Evolutionary conservation across 257 asterid genomes (phyloP).

Genomic region (Anisodus acutangulus): DNA sequence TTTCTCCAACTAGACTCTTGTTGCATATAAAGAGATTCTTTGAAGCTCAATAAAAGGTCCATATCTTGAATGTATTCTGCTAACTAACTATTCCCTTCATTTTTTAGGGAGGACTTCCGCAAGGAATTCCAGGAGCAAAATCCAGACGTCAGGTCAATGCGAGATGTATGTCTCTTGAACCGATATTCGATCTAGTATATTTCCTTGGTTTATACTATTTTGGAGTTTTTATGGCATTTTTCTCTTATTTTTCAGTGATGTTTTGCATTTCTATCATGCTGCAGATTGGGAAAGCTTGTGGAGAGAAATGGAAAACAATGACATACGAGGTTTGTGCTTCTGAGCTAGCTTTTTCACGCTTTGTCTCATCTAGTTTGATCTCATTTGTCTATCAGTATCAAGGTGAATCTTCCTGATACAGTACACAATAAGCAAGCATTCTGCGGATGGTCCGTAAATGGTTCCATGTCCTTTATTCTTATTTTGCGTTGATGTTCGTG

Average conservation of each 20-base stretch:
- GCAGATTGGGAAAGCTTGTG: constrained; percentile 97
- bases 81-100: constrained; percentile 22
- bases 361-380: constrained; percentile 1
- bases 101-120: constrained; percentile 91
- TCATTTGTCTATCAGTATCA: background rate
- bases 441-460: background rate
- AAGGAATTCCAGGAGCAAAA: constrained; percentile 81
- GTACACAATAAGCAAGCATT: background rate
- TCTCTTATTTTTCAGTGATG: background rate
- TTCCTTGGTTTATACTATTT: constrained; percentile 1
- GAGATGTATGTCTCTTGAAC: constrained; percentile 56
- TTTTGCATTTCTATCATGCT: constrained; percentile 32
- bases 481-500: background rate
- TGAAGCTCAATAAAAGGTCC: constrained; percentile 4
- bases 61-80: constrained; percentile 4
- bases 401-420: background rate
- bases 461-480: background rate
- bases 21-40: background rate
- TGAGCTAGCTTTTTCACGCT: background rate
- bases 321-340: constrained; percentile 68
- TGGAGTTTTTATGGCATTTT: constrained; percentile 21
- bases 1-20: background rate
- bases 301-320: constrained; percentile 96
- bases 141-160: constrained; percentile 90
- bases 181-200: constrained; percentile 17